Conservation (phyloP, 176 grass and related monocot species). For the Aegilops longissima region DNA sequence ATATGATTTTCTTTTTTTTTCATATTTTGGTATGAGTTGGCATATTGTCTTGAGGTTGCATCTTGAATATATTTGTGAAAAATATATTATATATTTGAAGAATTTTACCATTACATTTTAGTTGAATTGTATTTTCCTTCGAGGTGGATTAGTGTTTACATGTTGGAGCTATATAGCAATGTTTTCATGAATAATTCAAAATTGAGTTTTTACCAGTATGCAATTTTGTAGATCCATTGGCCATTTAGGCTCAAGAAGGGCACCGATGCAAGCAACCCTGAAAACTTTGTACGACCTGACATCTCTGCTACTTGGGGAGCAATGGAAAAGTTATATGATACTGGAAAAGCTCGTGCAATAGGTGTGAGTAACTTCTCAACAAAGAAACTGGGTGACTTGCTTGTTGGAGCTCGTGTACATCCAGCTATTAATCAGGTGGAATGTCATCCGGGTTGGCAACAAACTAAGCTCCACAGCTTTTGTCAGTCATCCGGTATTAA, state of each 20-base stretch:
- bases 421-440: conserved; percentile 77
- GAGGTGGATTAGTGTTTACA: no score
- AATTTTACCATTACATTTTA: no score
- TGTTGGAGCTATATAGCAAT: no score
- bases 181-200: no score
- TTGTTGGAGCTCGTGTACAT: conserved; percentile 50
- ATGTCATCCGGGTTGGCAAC: conserved; percentile 73
- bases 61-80: no score
- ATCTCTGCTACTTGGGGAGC: conserved; percentile 62
- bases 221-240: conserved; percentile 69
- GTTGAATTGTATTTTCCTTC: no score
- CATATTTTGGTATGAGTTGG: no score
- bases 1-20: no score
- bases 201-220: no score
- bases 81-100: no score
- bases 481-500: conserved; percentile 59
- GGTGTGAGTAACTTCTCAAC: conserved; percentile 79
- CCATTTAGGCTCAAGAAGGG: conserved; percentile 72
- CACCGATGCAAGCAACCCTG: conserved; percentile 26
- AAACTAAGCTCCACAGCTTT: conserved; percentile 55
- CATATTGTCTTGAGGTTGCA: no score
- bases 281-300: conserved; percentile 52
- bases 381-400: conserved; percentile 67
- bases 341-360: conserved; percentile 66
- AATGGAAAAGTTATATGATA: conserved; percentile 68